Conservation (phyloP, 2,329 filamentous ascomycete species). For the Verticillium zaregamsianum region DNA sequence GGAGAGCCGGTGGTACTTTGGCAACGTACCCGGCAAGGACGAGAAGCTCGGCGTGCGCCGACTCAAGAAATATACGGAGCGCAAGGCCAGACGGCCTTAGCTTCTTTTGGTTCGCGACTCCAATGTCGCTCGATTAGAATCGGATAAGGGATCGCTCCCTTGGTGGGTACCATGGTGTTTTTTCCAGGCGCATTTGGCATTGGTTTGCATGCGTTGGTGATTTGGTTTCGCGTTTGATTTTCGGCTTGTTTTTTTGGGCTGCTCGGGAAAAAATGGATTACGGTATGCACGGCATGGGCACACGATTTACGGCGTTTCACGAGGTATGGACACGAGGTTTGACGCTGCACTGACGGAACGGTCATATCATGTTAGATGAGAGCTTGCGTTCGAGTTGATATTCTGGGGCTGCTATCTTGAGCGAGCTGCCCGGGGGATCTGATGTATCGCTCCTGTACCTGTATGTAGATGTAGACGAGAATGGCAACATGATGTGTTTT, state of each 20-base stretch:
- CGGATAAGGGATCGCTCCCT: background rate
- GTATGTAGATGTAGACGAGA: background rate
- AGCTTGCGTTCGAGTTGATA: background rate
- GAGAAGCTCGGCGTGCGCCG: slow-evolving; percentile 39
- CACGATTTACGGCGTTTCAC: background rate
- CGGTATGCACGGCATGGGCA: background rate
- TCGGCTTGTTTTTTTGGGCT: background rate
- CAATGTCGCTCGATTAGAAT: background rate
- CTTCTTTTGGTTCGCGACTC: background rate
- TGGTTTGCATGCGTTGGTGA: background rate
- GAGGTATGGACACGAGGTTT: background rate
- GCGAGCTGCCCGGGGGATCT: background rate
- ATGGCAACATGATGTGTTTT: background rate
- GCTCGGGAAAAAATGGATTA: background rate
- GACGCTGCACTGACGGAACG: background rate
- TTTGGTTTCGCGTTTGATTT: background rate
- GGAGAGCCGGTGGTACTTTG: slow-evolving; percentile 50
- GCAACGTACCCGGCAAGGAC: slow-evolving; percentile 33
- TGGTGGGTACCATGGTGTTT: background rate
- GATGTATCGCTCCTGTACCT: background rate
- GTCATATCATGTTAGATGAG: background rate
- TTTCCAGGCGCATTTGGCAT: background rate
- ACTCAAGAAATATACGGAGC: slow-evolving; percentile 40
- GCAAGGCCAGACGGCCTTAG: slow-evolving; percentile 4
- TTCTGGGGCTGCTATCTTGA: background rate